phyloP scores from a whole-genome alignment of 1,284 basidiomycete species.

The Trametes versicolor region DNA sequence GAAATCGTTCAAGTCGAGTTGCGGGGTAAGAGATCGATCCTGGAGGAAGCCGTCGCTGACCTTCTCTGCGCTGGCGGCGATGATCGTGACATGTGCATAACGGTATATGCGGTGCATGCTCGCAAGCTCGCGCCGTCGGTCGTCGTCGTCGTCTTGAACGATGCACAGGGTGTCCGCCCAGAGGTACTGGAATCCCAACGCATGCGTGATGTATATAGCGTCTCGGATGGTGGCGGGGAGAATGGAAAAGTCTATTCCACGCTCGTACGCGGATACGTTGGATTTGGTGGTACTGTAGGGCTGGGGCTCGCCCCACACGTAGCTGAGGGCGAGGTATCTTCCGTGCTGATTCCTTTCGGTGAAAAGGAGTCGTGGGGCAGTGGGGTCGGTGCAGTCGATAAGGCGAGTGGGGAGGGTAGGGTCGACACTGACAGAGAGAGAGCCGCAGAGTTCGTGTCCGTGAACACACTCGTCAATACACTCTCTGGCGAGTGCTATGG shows the following conservation, averaged over 20 bases:
- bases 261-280: conserved; percentile 1
- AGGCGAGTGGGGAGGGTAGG: conserved; percentile 18
- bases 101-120: conserved; percentile 9
- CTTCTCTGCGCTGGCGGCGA: conserved; percentile 3
- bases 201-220: conserved; percentile 8
- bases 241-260: background rate
- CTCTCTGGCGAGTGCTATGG: background rate
- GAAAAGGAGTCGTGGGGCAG: background rate
- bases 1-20: too few species aligned
- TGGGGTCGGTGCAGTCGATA: conserved; percentile 17
- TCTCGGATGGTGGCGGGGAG: conserved; percentile 14
- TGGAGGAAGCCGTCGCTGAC: conserved; percentile 10
- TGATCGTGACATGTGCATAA: conserved; percentile 9
- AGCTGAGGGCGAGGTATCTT: conserved; percentile 23
- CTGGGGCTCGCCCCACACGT: conserved; percentile 26
- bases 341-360: background rate
- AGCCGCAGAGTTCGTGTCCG: background rate
- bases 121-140: conserved; percentile 9
- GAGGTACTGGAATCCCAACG: conserved; percentile 4
- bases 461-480: background rate
- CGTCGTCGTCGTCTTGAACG: conserved; percentile 12
- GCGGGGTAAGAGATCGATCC: background rate
- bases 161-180: conserved; percentile 16
- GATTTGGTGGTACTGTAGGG: conserved; percentile 9
- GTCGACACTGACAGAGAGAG: background rate